phyloP scores from a whole-genome alignment of 2,329 filamentous ascomycete genomes.

The Verticillium nubilum region DNA sequence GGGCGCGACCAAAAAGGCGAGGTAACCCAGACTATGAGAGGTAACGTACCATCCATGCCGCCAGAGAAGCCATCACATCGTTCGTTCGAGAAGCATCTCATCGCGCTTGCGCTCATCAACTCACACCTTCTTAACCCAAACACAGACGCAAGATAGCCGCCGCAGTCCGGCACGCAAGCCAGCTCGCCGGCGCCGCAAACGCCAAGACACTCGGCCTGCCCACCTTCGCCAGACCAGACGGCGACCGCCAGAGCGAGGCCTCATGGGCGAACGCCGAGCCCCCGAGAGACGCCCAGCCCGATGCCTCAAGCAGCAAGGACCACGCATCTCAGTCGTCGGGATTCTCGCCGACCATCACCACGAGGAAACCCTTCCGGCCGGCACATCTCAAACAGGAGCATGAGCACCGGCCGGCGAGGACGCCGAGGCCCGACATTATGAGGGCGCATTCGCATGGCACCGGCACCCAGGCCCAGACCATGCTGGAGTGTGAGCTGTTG shows the following conservation, averaged over 20 bases:
- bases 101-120: neutral
- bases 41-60: neutral
- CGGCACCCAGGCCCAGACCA: neutral
- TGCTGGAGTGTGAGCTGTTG: neutral
- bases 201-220: neutral
- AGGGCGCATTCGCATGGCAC: neutral
- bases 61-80: too few species aligned
- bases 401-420: neutral
- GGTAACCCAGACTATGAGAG: slow-evolving; percentile 3
- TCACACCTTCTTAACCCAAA: neutral
- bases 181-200: neutral
- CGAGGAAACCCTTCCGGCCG: neutral
- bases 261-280: neutral
- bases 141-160: slow-evolving; percentile 1
- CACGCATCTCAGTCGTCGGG: neutral
- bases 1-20: neutral
- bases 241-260: neutral
- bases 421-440: neutral
- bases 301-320: neutral
- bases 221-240: neutral
- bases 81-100: neutral
- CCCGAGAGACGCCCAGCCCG: neutral
- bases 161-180: slow-evolving; percentile 1
- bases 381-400: neutral
- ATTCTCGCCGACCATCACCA: neutral